These are phyloP conservation scores for Penicillium sp. DNA, from an alignment of 2,329 filamentous ascomycete genomes.

Conservation along the genomic window DNA sequence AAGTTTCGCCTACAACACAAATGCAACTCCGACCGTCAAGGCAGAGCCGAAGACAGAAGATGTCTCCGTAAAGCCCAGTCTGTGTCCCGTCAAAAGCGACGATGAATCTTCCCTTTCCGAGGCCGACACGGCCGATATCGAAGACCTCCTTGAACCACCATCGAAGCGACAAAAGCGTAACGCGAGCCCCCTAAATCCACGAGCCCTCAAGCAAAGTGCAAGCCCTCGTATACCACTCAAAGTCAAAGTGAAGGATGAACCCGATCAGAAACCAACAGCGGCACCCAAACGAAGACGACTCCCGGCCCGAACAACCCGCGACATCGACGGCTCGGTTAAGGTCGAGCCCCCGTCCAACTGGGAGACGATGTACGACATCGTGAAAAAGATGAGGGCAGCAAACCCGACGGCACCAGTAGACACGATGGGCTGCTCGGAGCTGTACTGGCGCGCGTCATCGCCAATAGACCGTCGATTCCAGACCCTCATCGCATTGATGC, in stretches of 20 bases:
- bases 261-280: slow-evolving; percentile 18
- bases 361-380: slow-evolving; percentile 75
- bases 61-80: slow-evolving; percentile 34
- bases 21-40: slow-evolving; percentile 9
- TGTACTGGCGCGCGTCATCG: slow-evolving; percentile 45
- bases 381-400: slow-evolving; percentile 73
- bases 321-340: slow-evolving; percentile 36
- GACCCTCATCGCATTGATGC: slow-evolving; percentile 83
- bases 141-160: slow-evolving; percentile 52
- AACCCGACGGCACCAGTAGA: slow-evolving; percentile 78
- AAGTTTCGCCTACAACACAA: slow-evolving; percentile 29
- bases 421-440: slow-evolving; percentile 83
- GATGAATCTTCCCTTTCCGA: slow-evolving; percentile 38
- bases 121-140: slow-evolving; percentile 53
- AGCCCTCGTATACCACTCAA: slow-evolving; percentile 22
- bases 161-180: slow-evolving; percentile 53
- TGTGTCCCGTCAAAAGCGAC: slow-evolving; percentile 26
- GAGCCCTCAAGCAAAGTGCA: slow-evolving; percentile 12
- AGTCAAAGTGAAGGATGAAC: slow-evolving; percentile 30
- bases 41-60: slow-evolving; percentile 1
- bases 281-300: slow-evolving; percentile 40
- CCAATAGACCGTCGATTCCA: slow-evolving; percentile 71
- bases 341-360: slow-evolving; percentile 71
- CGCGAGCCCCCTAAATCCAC: slow-evolving; percentile 29
- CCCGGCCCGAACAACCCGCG: slow-evolving; percentile 43